A percentile compares a stretch with the other conserved stretches of the same genome.
phyloP scores from a whole-genome alignment of 148 eudicot species.

The Persicaria maculosa region DNA sequence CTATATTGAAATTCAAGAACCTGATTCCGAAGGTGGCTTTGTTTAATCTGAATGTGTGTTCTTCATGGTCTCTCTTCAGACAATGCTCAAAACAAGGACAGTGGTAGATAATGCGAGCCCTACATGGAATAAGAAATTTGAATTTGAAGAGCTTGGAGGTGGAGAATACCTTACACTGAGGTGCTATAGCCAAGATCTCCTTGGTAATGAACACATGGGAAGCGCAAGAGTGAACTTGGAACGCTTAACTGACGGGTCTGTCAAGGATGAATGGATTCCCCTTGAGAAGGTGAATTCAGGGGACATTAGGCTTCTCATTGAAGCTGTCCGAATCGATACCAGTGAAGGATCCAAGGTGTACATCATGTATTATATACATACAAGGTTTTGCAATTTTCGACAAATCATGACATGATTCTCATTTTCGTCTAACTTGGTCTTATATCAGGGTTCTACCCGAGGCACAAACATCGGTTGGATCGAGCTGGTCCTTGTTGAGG shows the following conservation, averaged over 20 bases:
- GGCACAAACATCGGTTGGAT: constrained; percentile 47
- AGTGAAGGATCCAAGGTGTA: constrained; percentile 47
- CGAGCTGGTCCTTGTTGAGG: constrained; percentile 76
- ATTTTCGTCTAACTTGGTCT: neutral
- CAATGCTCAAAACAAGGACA: constrained; percentile 51
- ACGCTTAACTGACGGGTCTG: constrained; percentile 63
- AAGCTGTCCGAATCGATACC: constrained; percentile 42
- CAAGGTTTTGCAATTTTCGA: neutral
- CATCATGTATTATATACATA: neutral
- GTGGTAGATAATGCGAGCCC: constrained; percentile 36
- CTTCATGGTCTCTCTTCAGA: constrained; percentile 10
- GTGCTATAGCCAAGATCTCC: constrained; percentile 63
- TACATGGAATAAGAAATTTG: constrained; percentile 77
- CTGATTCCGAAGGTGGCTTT: too few relatives aligned
- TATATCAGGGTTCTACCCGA: constrained; percentile 25
- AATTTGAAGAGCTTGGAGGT: constrained; percentile 85
- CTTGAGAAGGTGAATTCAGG: constrained; percentile 88
- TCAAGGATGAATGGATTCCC: constrained; percentile 68
- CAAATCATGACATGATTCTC: neutral
- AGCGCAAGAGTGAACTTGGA: constrained; percentile 82
- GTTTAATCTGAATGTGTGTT: neutral
- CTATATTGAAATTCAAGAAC: too few relatives aligned
- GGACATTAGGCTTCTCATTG: constrained; percentile 71
- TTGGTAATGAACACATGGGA: constrained; percentile 79
- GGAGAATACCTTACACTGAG: constrained; percentile 84